These are phyloP conservation scores for Neonectria neomacrospora DNA, from an alignment of 2,329 filamentous ascomycete species.

Conservation along the genomic window DNA sequence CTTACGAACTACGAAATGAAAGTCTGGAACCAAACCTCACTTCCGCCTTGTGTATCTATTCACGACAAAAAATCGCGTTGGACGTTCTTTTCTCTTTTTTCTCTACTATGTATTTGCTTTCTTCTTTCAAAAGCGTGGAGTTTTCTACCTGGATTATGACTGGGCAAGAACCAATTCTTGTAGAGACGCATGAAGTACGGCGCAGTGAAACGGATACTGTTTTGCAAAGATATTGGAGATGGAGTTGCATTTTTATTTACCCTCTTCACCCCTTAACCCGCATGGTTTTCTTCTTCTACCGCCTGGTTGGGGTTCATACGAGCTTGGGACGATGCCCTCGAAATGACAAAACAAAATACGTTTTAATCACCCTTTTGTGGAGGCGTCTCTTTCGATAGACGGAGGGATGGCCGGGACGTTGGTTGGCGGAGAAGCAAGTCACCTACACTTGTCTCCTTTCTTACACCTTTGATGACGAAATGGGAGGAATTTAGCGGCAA, in stretches of 20 bases:
- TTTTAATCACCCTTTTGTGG: slow-evolving; percentile 31
- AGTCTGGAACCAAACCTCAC: slow-evolving; percentile 37
- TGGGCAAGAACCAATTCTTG: slow-evolving; percentile 40
- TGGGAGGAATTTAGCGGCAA: slow-evolving; percentile 14
- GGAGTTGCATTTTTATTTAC: slow-evolving; percentile 31
- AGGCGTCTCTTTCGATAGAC: slow-evolving; percentile 41
- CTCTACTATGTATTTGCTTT: slow-evolving; percentile 37
- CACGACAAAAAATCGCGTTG: slow-evolving; percentile 27
- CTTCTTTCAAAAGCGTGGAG: slow-evolving; percentile 43
- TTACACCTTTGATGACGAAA: slow-evolving; percentile 25
- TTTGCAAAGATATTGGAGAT: slow-evolving; percentile 35
- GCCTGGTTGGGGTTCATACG: slow-evolving; percentile 16
- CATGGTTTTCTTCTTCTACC: slow-evolving; percentile 20
- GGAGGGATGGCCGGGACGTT: slow-evolving; percentile 38
- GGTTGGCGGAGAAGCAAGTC: slow-evolving; percentile 38
- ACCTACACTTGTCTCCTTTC: slow-evolving; percentile 25
- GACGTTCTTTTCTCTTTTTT: slow-evolving; percentile 27
- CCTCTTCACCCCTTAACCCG: slow-evolving; percentile 19
- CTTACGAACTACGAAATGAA: slow-evolving; percentile 43
- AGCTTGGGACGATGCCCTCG: slow-evolving; percentile 24
- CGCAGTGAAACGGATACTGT: slow-evolving; percentile 39
- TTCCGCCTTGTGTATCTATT: slow-evolving; percentile 38
- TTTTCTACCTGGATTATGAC: slow-evolving; percentile 43
- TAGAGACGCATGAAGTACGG: slow-evolving; percentile 47
- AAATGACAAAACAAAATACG: slow-evolving; percentile 31